Conservation (phyloP, 176 grass and related monocot genomes). For the Eragrostis nindensis region DNA sequence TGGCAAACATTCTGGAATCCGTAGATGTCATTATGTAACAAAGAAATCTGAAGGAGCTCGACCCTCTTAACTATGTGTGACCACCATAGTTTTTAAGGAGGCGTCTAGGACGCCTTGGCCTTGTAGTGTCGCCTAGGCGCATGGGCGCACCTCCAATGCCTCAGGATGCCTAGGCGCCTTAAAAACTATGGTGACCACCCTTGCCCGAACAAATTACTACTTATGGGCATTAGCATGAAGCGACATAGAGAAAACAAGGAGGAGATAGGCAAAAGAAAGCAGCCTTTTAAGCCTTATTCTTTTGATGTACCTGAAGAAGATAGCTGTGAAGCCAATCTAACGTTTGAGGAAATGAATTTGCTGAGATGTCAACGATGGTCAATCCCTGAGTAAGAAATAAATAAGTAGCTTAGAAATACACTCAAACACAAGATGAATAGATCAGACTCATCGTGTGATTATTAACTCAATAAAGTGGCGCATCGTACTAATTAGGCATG, state of each 20-base stretch:
- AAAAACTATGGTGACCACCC: too few species aligned
- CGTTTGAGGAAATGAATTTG: constrained; percentile 91
- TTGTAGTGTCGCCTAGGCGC: too few species aligned
- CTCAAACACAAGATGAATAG: neutral
- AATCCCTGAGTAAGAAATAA: constrained; percentile 60
- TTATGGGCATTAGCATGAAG: constrained; percentile 7
- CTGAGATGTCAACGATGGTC: constrained; percentile 87
- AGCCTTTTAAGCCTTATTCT: constrained; percentile 6
- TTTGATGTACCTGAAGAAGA: constrained; percentile 82
- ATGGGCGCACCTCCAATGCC: too few species aligned
- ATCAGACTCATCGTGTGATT: neutral
- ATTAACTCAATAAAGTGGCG: neutral
- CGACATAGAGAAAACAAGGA: neutral
- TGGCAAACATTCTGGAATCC: neutral
- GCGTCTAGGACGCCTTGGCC: too few species aligned
- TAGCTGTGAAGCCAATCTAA: constrained; percentile 89
- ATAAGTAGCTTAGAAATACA: constrained; percentile 12
- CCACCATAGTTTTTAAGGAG: too few species aligned
- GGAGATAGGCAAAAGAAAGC: neutral
- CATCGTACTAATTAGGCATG: neutral
- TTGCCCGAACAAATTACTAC: neutral
- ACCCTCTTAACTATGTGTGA: neutral
- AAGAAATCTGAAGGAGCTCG: neutral
- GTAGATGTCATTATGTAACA: neutral
- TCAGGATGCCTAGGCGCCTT: too few species aligned